Percentiles rank a stretch among this genome's conserved stretches.
Conservation (phyloP, 768 basidiomycete genomes). For the Boletellus emodensis region DNA sequence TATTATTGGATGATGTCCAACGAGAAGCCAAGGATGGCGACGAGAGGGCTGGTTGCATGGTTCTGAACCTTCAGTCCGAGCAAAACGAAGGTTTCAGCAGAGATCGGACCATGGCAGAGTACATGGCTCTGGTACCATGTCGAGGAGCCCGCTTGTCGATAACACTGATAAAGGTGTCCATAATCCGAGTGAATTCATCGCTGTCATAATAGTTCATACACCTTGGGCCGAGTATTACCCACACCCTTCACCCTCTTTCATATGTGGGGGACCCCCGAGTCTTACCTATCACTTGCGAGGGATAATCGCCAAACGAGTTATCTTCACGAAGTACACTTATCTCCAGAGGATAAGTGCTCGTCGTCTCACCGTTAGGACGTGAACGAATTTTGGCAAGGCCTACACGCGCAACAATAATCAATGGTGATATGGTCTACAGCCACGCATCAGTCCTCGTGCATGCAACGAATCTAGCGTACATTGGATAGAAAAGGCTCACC, state of each 20-base stretch:
- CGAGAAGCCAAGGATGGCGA: too few relatives aligned
- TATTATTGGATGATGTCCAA: too few relatives aligned
- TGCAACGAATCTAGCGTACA: neutral
- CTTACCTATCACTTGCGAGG: constrained; percentile 1
- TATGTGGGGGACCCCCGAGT: neutral
- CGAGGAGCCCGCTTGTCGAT: too few relatives aligned
- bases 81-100: too few relatives aligned
- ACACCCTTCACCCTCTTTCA: neutral
- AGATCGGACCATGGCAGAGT: too few relatives aligned
- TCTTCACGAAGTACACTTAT: constrained; percentile 1
- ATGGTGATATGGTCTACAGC: constrained; percentile 15
- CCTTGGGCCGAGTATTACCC: neutral
- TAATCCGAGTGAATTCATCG: too few relatives aligned
- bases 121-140: too few relatives aligned
- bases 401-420: constrained; percentile 16
- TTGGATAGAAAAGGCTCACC: constrained; percentile 4
- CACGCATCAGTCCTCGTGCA: neutral
- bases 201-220: too few relatives aligned
- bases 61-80: too few relatives aligned
- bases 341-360: neutral
- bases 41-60: too few relatives aligned
- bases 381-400: constrained; percentile 6
- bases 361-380: neutral
- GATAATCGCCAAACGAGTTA: neutral
- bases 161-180: too few relatives aligned